Percentiles rank a stretch among this genome's conserved stretches.
Evolutionary conservation across 352 stramenopile species (phyloP).

Genomic region (Phytophthora ohioensis): DNA sequence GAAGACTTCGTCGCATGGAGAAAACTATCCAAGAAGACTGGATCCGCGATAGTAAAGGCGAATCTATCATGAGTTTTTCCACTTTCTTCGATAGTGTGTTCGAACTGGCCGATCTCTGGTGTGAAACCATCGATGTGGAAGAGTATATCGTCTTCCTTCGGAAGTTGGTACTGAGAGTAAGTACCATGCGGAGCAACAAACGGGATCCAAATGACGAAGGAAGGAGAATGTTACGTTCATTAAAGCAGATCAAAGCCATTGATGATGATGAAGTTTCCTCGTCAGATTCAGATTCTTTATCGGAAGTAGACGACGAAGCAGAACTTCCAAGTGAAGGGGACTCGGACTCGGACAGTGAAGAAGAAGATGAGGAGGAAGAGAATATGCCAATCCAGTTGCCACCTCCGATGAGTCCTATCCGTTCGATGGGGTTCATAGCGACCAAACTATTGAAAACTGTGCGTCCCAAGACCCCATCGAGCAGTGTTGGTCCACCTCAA

Average conservation of each 20-base stretch:
- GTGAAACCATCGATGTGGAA: slow-evolving; percentile 69
- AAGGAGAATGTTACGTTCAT: slow-evolving; percentile 49
- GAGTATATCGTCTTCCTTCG: slow-evolving; percentile 74
- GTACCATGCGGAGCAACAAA: slow-evolving; percentile 25
- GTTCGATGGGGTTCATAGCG: slow-evolving; percentile 28
- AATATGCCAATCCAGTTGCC: slow-evolving; percentile 19
- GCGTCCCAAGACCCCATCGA: slow-evolving; percentile 24
- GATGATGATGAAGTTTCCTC: slow-evolving; percentile 54
- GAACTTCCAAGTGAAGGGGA: slow-evolving; percentile 21
- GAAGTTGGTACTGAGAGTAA: slow-evolving; percentile 51
- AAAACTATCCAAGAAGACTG: slow-evolving; percentile 71
- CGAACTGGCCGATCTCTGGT: slow-evolving; percentile 79
- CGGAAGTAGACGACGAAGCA: slow-evolving; percentile 42
- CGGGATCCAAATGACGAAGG: slow-evolving; percentile 15
- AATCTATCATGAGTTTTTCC: slow-evolving; percentile 65
- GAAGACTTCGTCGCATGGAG: slow-evolving; percentile 40
- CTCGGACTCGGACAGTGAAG: slow-evolving; percentile 29
- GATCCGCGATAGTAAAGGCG: slow-evolving; percentile 65
- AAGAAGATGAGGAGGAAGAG: slow-evolving; percentile 40
- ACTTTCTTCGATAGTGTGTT: slow-evolving; percentile 83
- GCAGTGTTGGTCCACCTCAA: background rate
- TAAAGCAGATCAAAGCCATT: slow-evolving; percentile 57
- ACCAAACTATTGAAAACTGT: slow-evolving; percentile 30
- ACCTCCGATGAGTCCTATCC: background rate
- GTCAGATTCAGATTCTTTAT: slow-evolving; percentile 22